phyloP scores from a whole-genome alignment of 2,329 filamentous ascomycete species.

The Cadophora gregata region DNA sequence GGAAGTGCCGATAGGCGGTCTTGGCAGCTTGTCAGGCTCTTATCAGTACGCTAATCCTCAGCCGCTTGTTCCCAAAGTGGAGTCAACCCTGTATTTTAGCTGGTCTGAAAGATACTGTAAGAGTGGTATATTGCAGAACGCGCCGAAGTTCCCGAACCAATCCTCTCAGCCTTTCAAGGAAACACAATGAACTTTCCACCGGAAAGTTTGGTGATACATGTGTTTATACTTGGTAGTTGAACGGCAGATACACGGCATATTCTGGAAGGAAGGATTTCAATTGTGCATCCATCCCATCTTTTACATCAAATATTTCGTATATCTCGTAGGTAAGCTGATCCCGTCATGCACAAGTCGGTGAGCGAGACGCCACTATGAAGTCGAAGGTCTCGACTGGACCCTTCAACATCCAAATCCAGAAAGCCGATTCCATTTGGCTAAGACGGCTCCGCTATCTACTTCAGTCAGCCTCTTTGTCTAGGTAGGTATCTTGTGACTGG shows the following conservation, averaged over 20 bases:
- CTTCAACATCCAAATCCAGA: conserved; percentile 1
- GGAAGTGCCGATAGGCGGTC: conserved; percentile 1
- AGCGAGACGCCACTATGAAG: background rate
- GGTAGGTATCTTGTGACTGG: too few relatives aligned
- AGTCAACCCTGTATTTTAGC: background rate
- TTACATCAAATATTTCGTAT: too few relatives aligned
- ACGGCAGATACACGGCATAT: too few relatives aligned
- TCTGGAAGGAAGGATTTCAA: too few relatives aligned
- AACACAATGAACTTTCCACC: background rate
- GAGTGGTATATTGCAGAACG: background rate
- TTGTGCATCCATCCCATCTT: too few relatives aligned
- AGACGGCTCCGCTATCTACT: background rate
- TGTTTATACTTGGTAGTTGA: too few relatives aligned
- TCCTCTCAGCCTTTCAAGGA: too few relatives aligned
- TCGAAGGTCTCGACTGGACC: background rate
- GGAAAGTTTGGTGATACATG: too few relatives aligned
- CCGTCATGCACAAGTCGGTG: background rate
- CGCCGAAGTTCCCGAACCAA: background rate
- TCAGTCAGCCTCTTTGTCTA: too few relatives aligned
- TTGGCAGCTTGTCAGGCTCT: background rate
- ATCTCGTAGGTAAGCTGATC: too few relatives aligned
- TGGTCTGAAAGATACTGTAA: background rate
- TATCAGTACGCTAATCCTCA: background rate
- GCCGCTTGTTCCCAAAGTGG: background rate
- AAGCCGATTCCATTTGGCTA: background rate